These are phyloP conservation scores for Diophrys sp. DNA, from an alignment of 73 alveolate genomes.

Conservation along the genomic window DNA sequence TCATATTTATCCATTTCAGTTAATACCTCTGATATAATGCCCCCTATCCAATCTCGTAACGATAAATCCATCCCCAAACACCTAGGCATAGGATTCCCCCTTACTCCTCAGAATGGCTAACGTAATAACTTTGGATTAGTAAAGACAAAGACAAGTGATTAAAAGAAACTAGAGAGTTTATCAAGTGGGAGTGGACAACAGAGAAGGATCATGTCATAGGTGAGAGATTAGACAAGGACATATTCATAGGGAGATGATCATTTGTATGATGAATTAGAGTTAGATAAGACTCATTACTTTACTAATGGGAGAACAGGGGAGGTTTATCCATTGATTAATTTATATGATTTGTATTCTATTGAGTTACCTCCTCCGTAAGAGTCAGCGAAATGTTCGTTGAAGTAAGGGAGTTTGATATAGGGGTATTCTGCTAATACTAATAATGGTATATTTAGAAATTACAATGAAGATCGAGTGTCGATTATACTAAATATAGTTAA, in stretches of 20 bases:
- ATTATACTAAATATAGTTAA: constrained; percentile 79
- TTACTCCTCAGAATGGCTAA: neutral
- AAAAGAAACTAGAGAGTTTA: neutral
- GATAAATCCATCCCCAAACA: neutral
- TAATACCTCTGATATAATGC: neutral
- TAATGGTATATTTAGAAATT: constrained; percentile 60
- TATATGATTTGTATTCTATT: neutral
- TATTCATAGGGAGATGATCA: too few relatives aligned
- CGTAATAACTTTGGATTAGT: neutral
- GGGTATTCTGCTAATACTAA: constrained; percentile 60
- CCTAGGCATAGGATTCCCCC: neutral
- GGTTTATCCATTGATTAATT: neutral
- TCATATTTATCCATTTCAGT: neutral
- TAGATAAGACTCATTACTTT: neutral
- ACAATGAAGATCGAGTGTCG: constrained; percentile 83
- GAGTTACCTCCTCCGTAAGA: neutral
- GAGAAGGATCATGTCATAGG: too few relatives aligned
- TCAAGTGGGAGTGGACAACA: too few relatives aligned
- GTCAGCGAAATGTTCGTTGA: constrained; percentile 32
- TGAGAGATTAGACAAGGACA: too few relatives aligned
- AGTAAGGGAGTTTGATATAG: constrained; percentile 34
- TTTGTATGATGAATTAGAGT: neutral
- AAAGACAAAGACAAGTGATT: neutral
- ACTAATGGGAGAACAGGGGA: neutral
- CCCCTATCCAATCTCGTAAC: neutral